A percentile compares a stretch with the other conserved stretches of the same genome.
Evolutionary conservation across 1,284 basidiomycete genomes (phyloP).

Genomic region (Cryptococcus sp.): DNA sequence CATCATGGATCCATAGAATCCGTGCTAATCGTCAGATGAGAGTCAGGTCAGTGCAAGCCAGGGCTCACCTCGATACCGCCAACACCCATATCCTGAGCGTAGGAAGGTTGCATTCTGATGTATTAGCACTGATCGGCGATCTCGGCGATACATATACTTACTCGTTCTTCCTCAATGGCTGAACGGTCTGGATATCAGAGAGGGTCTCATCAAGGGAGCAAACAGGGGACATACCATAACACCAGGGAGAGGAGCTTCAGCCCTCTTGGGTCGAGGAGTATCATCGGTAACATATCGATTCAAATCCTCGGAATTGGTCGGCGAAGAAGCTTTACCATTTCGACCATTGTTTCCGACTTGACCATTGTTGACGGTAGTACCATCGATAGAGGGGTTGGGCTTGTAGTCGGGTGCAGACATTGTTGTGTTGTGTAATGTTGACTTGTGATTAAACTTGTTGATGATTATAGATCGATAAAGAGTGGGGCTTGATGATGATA

Average conservation of each 20-base stretch:
- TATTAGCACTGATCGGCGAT: conserved; percentile 1
- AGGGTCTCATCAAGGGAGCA: not conserved
- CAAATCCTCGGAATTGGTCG: conserved; percentile 21
- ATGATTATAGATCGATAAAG: not conserved
- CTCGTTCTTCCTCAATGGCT: conserved; percentile 46
- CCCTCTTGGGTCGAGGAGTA: conserved; percentile 21
- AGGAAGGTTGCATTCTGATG: conserved; percentile 58
- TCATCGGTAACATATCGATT: conserved; percentile 44
- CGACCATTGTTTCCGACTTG: not conserved
- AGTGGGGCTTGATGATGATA: not conserved
- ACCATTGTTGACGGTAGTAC: conserved; percentile 19
- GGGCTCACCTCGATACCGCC: conserved; percentile 49
- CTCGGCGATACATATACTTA: conserved; percentile 11
- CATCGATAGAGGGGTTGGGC: conserved; percentile 15
- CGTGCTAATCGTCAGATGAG: conserved; percentile 62
- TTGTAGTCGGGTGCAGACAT: conserved; percentile 24
- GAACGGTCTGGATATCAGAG: conserved; percentile 36
- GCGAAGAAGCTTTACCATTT: not conserved
- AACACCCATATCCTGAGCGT: conserved; percentile 79
- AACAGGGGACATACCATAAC: conserved; percentile 4
- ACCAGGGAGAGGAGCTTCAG: not conserved
- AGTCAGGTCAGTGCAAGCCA: conserved; percentile 24
- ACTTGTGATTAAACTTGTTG: not conserved
- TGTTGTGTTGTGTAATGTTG: not conserved
- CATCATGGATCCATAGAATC: conserved; percentile 76